Evolutionary conservation across 495 filamentous ascomycete species (phyloP).

Genomic region (Penicillium pulvis): DNA sequence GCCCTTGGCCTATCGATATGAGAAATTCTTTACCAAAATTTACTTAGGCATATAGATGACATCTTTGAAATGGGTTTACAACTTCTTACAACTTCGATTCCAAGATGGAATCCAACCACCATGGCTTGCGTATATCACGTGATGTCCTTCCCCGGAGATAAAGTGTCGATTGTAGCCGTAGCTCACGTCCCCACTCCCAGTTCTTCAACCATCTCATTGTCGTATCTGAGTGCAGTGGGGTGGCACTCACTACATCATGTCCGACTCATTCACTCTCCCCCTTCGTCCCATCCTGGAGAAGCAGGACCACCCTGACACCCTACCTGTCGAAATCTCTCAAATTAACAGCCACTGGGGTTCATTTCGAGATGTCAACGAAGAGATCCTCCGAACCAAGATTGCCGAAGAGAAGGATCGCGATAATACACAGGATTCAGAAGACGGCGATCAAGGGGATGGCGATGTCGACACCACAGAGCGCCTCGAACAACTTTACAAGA

Average conservation of each 20-base stretch:
- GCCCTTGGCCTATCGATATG: no score
- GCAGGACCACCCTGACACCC: constrained; percentile 55
- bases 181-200: not conserved
- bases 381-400: constrained; percentile 61
- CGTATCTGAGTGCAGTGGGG: not conserved
- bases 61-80: no score
- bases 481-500: constrained; percentile 45
- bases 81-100: not conserved
- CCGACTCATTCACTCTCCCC: constrained; percentile 59
- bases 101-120: not conserved
- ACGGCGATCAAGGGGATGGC: constrained; percentile 28
- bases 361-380: constrained; percentile 69
- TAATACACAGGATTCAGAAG: constrained; percentile 37
- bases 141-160: not conserved
- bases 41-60: no score
- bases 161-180: not conserved
- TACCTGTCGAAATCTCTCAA: constrained; percentile 71
- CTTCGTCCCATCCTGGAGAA: constrained; percentile 62
- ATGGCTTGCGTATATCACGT: not conserved
- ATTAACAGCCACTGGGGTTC: constrained; percentile 74
- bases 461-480: constrained; percentile 44
- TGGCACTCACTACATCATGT: constrained; percentile 28
- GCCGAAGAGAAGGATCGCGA: constrained; percentile 49
- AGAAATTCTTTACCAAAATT: no score
- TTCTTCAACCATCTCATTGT: not conserved